Evolutionary conservation across 1,284 basidiomycete species (phyloP), one percentile per base, ranked within the genome.

Genomic region (Sporisorium scitamineum): DNA sequence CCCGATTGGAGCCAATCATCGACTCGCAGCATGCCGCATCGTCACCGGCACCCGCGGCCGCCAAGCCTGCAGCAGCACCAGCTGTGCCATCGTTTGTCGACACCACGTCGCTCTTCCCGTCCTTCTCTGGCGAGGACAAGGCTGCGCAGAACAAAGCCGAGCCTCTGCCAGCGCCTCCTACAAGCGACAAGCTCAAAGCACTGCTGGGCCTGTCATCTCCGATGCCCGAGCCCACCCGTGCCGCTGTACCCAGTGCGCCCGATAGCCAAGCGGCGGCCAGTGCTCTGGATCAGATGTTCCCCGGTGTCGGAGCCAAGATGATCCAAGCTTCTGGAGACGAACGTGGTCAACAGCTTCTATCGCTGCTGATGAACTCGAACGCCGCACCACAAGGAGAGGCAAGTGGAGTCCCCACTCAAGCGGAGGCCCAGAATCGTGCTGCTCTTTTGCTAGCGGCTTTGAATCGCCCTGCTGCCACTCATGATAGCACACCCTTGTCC

Each of bases 121-220:
- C 61, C 54, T 77, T 74, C 26, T 62, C 73, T 11, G 62, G 67
- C 22, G 50, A 64, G 39, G 44, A 24, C 44, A 65, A 63, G 44
- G 29, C 52, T 18, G 20, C 52, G 5, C 60, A 55, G 47, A 54
- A 29, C 50, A 72, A 61, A 42, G 53, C 61, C 18, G 65, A 32
- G n/a, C 67, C 76, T 14, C 32, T 77, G 52, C 75, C 75, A 1
- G 75, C 75, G 16, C 75, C 75, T 11, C 75, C 75, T 11, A 58
- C 70, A 16, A 80, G 78, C 47, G 71, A 78, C 44, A 70, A 71
- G 61, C 73, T 80, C 57, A 80, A 80, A 52, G 65, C 75, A 29
- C 54, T 80, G 54, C 72, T 80, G 5, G 78, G 78, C 2, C 64
- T 80, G 20, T 66, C 60, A 5, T 71, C 69, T 16, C 60, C 61